Base-by-base conservation (phyloP, 2,329 filamentous ascomycete genomes). In the Magnaporthiopsis poae region DNA sequence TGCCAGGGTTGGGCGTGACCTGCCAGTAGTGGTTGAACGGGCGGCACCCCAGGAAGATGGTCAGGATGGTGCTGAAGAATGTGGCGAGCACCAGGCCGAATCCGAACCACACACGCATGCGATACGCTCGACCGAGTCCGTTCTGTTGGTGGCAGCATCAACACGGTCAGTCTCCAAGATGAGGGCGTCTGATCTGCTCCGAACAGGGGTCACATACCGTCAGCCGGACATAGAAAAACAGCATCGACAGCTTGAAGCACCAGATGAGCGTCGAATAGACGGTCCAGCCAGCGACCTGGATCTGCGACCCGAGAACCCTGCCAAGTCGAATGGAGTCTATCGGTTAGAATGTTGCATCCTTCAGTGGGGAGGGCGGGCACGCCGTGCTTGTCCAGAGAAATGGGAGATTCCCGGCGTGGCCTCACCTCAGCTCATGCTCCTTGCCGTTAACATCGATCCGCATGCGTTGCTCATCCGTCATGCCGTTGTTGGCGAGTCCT, bases 401-500 rank as follows among this genome's bases (percentile, higher is more conserved):
- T 27, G 27, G 29, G 4, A 31, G 4, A 27, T 36, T n/a, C 29
- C 29, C 9, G 15, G 15, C 29, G 21, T 11, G 12, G 5, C 5
- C 36, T 64, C 27, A 64, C 62, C 62, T 64, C 12, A 64, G 52
- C 25, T 29, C 18, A 31, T 59, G 56, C 25, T 64, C 63, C 4
- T 46, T 46, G 29, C 46, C 79, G n/a, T 74, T 69, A 0, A 79
- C 76, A 11, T 76, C 75, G 31, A 86, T 73, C 0, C 74, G 70
- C 11, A 70, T 71, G 27, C 84, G 79, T 67, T 83, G 71, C 60
- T 75, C 78, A n/a, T 80, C 78, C 2, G 81, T 83, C 81, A 86
- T 84, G 68, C 77, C 72, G 71, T 83, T 85, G 71, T 85, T 85
- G 63, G 83, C 82, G 4, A 85, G 74, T 0, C 83, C 82, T 60